A percentile compares a stretch with the other conserved stretches of the same genome.
phyloP scores from a whole-genome alignment of 768 basidiomycete species.

The Heimioporus sp. region DNA sequence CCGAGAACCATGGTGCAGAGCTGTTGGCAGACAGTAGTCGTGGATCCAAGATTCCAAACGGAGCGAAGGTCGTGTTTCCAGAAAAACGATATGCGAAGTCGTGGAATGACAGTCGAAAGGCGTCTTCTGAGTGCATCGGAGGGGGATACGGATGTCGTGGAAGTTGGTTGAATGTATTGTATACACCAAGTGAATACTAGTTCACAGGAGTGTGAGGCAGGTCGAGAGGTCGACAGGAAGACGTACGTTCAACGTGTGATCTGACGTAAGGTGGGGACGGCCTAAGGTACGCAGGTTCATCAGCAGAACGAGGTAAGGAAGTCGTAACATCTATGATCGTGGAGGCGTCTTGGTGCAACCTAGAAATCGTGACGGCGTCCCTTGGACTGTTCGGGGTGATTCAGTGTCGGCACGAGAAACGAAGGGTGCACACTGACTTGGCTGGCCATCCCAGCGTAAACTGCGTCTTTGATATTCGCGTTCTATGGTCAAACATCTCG shows the following conservation, averaged over 20 bases:
- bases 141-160: slow-evolving; percentile 31
- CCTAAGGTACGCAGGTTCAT: slow-evolving; percentile 88
- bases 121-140: slow-evolving; percentile 35
- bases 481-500: slow-evolving; percentile 83
- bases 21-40: slow-evolving; percentile 68
- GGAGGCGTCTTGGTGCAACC: slow-evolving; percentile 74
- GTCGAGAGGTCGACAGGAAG: slow-evolving; percentile 7
- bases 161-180: slow-evolving; percentile 54
- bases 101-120: slow-evolving; percentile 30
- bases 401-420: not conserved
- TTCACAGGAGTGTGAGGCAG: slow-evolving; percentile 5
- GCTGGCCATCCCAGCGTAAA: slow-evolving; percentile 97
- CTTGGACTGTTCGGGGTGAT: slow-evolving; percentile 60
- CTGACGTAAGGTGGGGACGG: slow-evolving; percentile 92
- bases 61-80: slow-evolving; percentile 94
- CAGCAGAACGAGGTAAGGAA: slow-evolving; percentile 86
- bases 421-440: slow-evolving; percentile 60
- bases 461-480: slow-evolving; percentile 85
- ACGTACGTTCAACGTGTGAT: slow-evolving; percentile 75
- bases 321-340: slow-evolving; percentile 90
- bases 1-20: slow-evolving; percentile 84
- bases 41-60: slow-evolving; percentile 76
- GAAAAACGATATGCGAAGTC: slow-evolving; percentile 83
- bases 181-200: slow-evolving; percentile 94
- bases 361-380: slow-evolving; percentile 91